Base-by-base conservation (phyloP, 2,329 filamentous ascomycete species). In the Coniochaeta sp. region DNA sequence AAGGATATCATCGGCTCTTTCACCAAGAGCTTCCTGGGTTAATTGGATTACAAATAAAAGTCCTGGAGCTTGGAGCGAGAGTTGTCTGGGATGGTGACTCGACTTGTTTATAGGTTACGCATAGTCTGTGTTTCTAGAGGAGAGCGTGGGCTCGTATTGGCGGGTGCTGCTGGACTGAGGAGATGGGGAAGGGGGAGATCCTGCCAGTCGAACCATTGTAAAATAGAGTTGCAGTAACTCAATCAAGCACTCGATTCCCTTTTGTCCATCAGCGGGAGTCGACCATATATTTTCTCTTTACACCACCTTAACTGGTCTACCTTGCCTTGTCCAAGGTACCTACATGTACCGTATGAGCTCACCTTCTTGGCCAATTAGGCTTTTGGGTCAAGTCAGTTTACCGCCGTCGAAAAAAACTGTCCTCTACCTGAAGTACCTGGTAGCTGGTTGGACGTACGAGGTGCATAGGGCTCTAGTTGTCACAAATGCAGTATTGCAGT, bases 1-100 rank as follows among this genome's bases (percentile, higher is more conserved):
- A 90, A 87, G 84, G 89, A 95, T 62, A 81, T 90, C 72, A 85
- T 91, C 71, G 65, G 71, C 70, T 83, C 73, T 78, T 98, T 97
- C 87, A 96, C 91, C 84, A 96, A 96, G 90, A 91, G 87, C 86
- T 98, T 97, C 86, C 71, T 79, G 65, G 75, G 75, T 73, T 85
- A 84, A 84, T 72, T 69, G 65, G 65, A 38, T 56, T 38, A 65
- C 74, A 71, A 66, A 69, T 69, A 66, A 67, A 66, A 68, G 64
- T 64, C 64, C 60, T 61, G 56, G 60, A 55, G 60, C 60, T 62
- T 63, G 54, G 59, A 66, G 65, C 28, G 62, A 69, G 69, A 70
- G 64, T 66, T 61, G 64, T 62, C 66, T 65, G 66, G 64, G 61
- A 59, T 59, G 63, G 61, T 63, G 66, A 65, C 65, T 68, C 26